A percentile compares a stretch with the other conserved stretches of the same genome.
phyloP scores from a whole-genome alignment of 176 grass and related monocot species.

The Bolboschoenus planiculmis region DNA sequence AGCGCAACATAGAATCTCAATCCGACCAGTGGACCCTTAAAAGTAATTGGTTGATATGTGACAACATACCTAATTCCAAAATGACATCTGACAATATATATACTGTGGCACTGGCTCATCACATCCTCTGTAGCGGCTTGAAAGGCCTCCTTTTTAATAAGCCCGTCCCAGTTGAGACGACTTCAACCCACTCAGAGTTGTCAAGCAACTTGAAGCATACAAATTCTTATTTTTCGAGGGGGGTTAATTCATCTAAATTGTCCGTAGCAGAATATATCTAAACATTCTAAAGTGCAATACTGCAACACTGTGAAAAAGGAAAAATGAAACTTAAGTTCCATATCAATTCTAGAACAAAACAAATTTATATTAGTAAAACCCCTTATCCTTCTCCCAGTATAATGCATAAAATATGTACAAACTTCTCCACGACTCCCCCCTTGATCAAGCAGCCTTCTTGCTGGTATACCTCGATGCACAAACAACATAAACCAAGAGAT shows the following conservation, averaged over 20 bases:
- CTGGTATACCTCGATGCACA: constrained; percentile 58
- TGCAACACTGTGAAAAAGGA: neutral
- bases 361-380: neutral
- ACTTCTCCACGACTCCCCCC: neutral
- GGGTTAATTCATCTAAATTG: neutral
- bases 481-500: constrained; percentile 45
- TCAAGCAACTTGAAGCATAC: neutral
- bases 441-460: constrained; percentile 64
- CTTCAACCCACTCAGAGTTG: no score
- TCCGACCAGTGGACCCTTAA: neutral
- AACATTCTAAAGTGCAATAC: neutral
- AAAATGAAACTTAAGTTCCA: neutral
- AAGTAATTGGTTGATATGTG: no score
- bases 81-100: neutral
- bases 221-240: neutral
- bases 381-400: neutral
- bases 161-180: neutral
- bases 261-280: neutral
- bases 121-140: neutral
- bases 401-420: constrained; percentile 1
- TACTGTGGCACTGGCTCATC: neutral
- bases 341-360: neutral
- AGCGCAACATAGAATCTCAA: neutral
- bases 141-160: neutral
- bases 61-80: neutral